Conservation (phyloP, 805 yeast species). For the Kazachstania psychrophila region DNA sequence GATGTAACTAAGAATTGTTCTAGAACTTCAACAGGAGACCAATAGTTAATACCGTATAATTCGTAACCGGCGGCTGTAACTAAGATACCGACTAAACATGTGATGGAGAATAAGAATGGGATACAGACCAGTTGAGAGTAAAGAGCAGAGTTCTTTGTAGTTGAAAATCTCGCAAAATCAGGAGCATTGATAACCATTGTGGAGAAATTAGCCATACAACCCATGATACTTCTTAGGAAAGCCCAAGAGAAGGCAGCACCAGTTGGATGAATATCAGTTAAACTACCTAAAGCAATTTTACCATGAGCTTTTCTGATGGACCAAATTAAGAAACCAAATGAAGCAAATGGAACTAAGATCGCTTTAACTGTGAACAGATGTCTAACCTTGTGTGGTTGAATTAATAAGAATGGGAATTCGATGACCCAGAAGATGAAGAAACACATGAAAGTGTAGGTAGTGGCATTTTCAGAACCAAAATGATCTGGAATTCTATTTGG, state of each 20-base stretch:
- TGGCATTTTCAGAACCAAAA: conserved; percentile 49
- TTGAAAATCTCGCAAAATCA: conserved; percentile 70
- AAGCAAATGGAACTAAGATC: conserved; percentile 69
- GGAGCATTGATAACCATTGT: conserved; percentile 75
- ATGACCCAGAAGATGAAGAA: conserved; percentile 78
- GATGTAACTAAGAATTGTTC: conserved; percentile 34
- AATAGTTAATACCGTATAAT: conserved; percentile 34
- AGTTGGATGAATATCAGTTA: conserved; percentile 15
- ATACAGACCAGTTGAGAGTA: conserved; percentile 51
- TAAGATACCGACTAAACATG: conserved; percentile 69
- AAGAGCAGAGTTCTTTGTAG: conserved; percentile 35
- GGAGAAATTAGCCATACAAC: conserved; percentile 69
- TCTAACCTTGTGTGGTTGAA: conserved; percentile 73
- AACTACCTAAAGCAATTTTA: conserved; percentile 21
- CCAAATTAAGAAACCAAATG: conserved; percentile 78
- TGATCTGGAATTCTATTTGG: conserved; percentile 55
- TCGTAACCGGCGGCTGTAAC: conserved; percentile 58
- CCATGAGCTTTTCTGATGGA: conserved; percentile 73
- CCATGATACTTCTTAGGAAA: conserved; percentile 62
- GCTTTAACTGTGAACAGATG: conserved; percentile 81
- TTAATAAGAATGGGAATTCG: conserved; percentile 71
- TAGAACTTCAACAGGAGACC: conserved; percentile 51
- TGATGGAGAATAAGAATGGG: conserved; percentile 62
- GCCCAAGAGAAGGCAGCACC: conserved; percentile 46
- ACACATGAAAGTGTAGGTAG: conserved; percentile 62